Base-by-base conservation (phyloP, 1,139 yeast species). In the Taphrina pruni region DNA sequence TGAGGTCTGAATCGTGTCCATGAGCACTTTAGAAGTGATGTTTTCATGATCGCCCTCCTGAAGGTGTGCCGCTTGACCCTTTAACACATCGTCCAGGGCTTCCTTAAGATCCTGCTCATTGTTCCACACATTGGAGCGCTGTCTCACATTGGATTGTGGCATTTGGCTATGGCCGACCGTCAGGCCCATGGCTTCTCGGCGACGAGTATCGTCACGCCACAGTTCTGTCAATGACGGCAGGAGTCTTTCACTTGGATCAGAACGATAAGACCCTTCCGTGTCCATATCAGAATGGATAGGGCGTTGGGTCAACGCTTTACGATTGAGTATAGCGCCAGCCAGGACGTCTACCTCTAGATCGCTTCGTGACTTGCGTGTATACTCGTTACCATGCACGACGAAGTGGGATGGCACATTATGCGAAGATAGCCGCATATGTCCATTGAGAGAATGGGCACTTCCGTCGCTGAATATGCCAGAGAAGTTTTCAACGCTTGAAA, bases 341-440 rank as follows among this genome's bases (percentile, higher is more conserved):
- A 82, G 76, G 0, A 88, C 79, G 76, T 92, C 97, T 8, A 90
- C 75, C 76, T 92, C 97, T 8, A 92, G 75, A 21, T 87, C 78
- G 1, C 88, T 82, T 70, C 85, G 80, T 0, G 93, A 88, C 62
- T 86, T 83, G 71, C 96, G 79, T 0, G 83, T 81, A 71, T 79
- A 83, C 8, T 61, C 48, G n/a, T 56, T 55, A 7, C 60, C 54
- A 17, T 61, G 71, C 20, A 73, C 61, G 8, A 73, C 45, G 55
- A 69, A 43, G 2, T 60, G 62, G 6, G 66, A 38, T 41, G 71
- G 61, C 5, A 72, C 69, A 11, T 20, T 66, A 14, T 60, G 70
- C 12, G 69, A 41, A 11, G 66, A 38, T 5, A 64, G 48, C 11
- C 21, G n/a, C 20, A 32, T 36, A 20, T 46, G 32, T 5, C 67